Conservation (phyloP, 768 basidiomycete species). For the Cyclocybe aegerita region DNA sequence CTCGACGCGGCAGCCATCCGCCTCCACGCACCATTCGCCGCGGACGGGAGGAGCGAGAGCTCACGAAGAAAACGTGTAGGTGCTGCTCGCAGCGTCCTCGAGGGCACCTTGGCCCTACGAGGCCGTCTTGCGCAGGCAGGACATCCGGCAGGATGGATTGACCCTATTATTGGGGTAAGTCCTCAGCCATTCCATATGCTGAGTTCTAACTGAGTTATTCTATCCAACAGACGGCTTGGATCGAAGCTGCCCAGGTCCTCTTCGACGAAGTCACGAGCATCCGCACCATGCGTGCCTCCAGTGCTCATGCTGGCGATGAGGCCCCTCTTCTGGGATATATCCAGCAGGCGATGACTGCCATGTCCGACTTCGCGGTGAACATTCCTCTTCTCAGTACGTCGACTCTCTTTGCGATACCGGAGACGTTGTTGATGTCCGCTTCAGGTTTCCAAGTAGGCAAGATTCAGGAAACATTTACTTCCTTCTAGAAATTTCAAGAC, state of each 20-base stretch:
- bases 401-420: not conserved
- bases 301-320: constrained; percentile 13
- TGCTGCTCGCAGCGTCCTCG: constrained; percentile 19
- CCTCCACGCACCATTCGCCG: constrained; percentile 29
- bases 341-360: constrained; percentile 15
- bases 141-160: constrained; percentile 14
- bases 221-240: constrained; percentile 18
- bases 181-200: not conserved
- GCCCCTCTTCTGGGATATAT: constrained; percentile 12
- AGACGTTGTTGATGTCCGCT: not conserved
- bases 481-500: not conserved
- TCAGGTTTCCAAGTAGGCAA: constrained; percentile 20
- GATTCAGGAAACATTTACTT: constrained; percentile 16
- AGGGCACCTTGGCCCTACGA: constrained; percentile 16
- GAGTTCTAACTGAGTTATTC: not conserved
- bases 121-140: constrained; percentile 2
- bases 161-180: constrained; percentile 31
- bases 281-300: constrained; percentile 12
- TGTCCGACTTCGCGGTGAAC: constrained; percentile 18
- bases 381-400: constrained; percentile 19
- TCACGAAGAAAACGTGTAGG: constrained; percentile 20
- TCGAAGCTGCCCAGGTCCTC: constrained; percentile 23
- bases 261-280: constrained; percentile 19
- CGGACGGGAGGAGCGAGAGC: constrained; percentile 15
- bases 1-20: constrained; percentile 35